Conservation (phyloP, 345 rosid species). For the Rhizophora mangle region DNA sequence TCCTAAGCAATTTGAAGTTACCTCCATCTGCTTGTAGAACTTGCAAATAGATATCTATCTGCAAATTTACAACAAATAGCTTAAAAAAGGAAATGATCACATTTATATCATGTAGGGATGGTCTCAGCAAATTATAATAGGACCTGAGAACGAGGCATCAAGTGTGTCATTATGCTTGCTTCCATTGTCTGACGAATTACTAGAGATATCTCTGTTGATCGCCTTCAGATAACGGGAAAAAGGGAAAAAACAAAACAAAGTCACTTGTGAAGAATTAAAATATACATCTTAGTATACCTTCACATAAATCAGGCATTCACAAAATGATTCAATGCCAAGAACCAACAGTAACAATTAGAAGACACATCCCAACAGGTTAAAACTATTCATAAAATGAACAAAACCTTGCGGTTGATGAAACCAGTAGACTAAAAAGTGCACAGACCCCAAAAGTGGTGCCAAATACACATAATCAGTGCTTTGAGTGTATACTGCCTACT, state of each 20-base stretch:
- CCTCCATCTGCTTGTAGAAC: conserved; percentile 99
- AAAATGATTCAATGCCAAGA: neutral
- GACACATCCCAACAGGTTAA: too few relatives aligned
- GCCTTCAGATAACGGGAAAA: conserved; percentile 32
- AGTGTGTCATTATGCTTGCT: conserved; percentile 74
- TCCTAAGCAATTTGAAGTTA: conserved; percentile 27
- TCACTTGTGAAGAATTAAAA: neutral
- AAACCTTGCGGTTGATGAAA: too few relatives aligned
- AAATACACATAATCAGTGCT: neutral
- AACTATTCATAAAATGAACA: too few relatives aligned
- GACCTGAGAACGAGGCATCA: conserved; percentile 97
- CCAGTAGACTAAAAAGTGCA: too few relatives aligned
- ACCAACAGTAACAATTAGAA: neutral
- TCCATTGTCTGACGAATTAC: conserved; percentile 96
- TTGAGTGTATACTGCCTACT: neutral
- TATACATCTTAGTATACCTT: neutral
- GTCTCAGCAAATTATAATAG: neutral
- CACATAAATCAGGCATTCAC: neutral
- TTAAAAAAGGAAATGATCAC: conserved; percentile 11
- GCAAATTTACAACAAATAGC: conserved; percentile 21
- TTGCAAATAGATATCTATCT: conserved; percentile 93
- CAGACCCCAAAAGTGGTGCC: neutral
- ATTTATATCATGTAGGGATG: neutral
- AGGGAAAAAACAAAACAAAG: too few relatives aligned
- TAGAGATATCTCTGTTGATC: conserved; percentile 90